Evolutionary conservation across 2,329 filamentous ascomycete species (phyloP), one percentile per base, ranked within the genome.

Genomic region (Aspergillus transmontanensis): DNA sequence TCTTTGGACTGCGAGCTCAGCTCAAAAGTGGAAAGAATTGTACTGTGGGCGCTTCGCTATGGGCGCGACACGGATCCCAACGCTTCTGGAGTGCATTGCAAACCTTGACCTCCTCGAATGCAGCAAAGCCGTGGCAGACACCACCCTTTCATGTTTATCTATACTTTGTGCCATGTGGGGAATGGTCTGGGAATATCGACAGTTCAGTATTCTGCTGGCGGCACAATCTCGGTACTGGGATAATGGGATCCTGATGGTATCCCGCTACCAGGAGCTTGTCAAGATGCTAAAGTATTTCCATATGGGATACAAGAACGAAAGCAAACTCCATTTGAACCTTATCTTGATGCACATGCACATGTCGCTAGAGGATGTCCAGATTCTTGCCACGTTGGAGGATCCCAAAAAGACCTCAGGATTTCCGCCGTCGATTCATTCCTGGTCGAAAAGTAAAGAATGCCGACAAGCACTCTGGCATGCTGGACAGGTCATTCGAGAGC

Each of bases 111-210:
- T 41, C 6, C 39, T 41, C 19, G 39, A 41, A n/a, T 41, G 39
- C 19, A 41, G 19, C 16, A 41, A 41, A 41, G 39, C 39, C 6
- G 39, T 41, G 39, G 39, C 19, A 41, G 39, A 41, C 34, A 51
- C 61, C 2, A 43, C 26, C 2, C 62, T 78, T 0, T 68, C 71
- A 1, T 71, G 76, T 16, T 58, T 68, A 11, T 58, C 74, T n/a
- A 61, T 77, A 0, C 64, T 66, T 0, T 74, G 77, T 28, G 75
- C 77, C 19, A 69, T 74, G 1, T 78, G 75, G 75, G 61, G 64
- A 6, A 59, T 77, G 41, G 62, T 66, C 2, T 75, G 73, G 72
- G 75, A 77, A 32, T 72, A 69, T 56, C 68, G 73, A 2, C 75
- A 77, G 14, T 54, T 76, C 6, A 69, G 63, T 0, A 67, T 70